A percentile compares a stretch with the other conserved stretches of the same genome.
phyloP scores from a whole-genome alignment of 78 protist genomes.

The Cavenderia fasciculata region DNA sequence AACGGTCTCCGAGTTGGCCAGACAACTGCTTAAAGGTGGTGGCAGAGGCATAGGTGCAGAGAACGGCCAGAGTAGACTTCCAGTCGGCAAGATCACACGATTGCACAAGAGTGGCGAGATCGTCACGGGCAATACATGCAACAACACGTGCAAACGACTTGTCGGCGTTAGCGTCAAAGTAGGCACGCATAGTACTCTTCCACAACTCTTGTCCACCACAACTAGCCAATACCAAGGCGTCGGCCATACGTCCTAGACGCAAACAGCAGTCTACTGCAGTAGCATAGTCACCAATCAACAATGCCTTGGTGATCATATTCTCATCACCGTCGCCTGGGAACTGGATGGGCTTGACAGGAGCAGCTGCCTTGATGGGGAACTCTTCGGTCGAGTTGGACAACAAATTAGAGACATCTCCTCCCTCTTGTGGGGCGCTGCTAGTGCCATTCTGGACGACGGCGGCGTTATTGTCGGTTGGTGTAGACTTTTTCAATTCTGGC shows the following conservation, averaged over 20 bases:
- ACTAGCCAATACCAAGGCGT: conserved; percentile 87
- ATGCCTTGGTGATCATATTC: conserved; percentile 62
- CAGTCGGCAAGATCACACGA: conserved; percentile 45
- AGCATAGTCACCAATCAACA: conserved; percentile 79
- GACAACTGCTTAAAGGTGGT: conserved; percentile 68
- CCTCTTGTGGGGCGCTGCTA: conserved; percentile 7
- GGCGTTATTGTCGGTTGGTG: neutral
- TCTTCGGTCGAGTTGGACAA: conserved; percentile 6
- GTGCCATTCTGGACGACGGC: neutral
- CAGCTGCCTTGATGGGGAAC: neutral
- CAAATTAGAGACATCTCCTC: neutral
- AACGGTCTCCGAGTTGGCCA: conserved; percentile 75
- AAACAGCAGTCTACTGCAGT: conserved; percentile 84
- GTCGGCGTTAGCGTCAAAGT: conserved; percentile 23
- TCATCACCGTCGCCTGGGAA: conserved; percentile 73
- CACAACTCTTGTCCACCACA: conserved; percentile 55
- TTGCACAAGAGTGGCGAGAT: conserved; percentile 61
- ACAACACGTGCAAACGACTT: conserved; percentile 57
- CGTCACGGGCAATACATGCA: conserved; percentile 63
- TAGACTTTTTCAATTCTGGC: conserved; percentile 24
- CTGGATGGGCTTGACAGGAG: conserved; percentile 17
- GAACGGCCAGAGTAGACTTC: conserved; percentile 79
- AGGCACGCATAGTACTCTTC: conserved; percentile 69
- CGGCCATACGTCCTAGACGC: conserved; percentile 79
- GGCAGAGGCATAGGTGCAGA: conserved; percentile 82